Conservation (phyloP, 441 rosid genomes). For the Hura crepitans region DNA sequence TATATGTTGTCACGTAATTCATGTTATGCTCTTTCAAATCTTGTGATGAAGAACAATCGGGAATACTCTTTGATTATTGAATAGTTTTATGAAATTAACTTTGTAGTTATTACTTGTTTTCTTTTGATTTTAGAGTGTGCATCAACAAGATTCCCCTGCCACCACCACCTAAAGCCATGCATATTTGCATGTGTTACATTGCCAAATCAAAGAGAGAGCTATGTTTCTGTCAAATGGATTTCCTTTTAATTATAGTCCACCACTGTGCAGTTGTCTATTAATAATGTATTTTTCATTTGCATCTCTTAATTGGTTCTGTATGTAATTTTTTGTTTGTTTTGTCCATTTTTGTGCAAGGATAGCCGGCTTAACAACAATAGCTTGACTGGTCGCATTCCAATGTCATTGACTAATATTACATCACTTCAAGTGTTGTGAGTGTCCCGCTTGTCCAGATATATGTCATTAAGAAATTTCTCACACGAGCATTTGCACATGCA, state of each 20-base stretch:
- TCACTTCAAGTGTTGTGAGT: conserved; percentile 91
- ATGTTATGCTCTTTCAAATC: too few relatives aligned
- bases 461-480: not conserved
- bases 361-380: conserved; percentile 97
- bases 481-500: not conserved
- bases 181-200: too few relatives aligned
- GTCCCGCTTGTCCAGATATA: conserved; percentile 5
- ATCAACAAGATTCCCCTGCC: too few relatives aligned
- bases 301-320: conserved; percentile 15
- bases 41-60: conserved; percentile 18
- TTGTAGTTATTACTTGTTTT: too few relatives aligned
- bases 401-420: conserved; percentile 72
- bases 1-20: too few relatives aligned
- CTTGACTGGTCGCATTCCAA: conserved; percentile 76
- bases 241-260: too few relatives aligned
- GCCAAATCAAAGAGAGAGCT: too few relatives aligned
- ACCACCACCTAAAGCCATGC: too few relatives aligned
- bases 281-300: not conserved
- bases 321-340: conserved; percentile 27
- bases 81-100: too few relatives aligned
- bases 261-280: not conserved
- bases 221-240: too few relatives aligned
- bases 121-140: too few relatives aligned
- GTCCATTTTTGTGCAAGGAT: conserved; percentile 40
- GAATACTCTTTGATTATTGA: too few relatives aligned